These are phyloP conservation scores for Calamus simplicifolius DNA, from an alignment of 176 grass and related monocot genomes.

Conservation along the genomic window DNA sequence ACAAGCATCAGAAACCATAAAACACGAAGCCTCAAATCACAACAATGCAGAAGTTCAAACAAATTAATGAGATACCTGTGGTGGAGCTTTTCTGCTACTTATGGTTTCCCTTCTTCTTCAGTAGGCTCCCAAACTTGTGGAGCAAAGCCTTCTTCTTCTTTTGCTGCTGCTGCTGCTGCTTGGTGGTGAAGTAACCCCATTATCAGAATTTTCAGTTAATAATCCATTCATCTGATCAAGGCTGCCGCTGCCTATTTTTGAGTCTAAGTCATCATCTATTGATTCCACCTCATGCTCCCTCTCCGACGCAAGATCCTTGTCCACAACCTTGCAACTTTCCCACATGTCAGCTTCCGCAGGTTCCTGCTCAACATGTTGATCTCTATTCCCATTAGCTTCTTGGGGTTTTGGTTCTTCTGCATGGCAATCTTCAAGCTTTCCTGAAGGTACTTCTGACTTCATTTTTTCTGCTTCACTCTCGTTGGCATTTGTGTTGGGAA, in stretches of 20 bases:
- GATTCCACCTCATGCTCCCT: slow-evolving; percentile 28
- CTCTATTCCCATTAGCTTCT: slow-evolving; percentile 26
- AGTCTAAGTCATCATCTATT: slow-evolving; percentile 36
- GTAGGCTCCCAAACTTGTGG: slow-evolving; percentile 78
- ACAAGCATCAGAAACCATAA: too few relatives aligned
- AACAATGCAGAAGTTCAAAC: too few relatives aligned
- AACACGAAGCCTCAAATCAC: too few relatives aligned
- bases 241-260: slow-evolving; percentile 30
- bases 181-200: slow-evolving; percentile 29
- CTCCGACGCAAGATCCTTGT: slow-evolving; percentile 48
- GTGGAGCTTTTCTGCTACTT: slow-evolving; percentile 5
- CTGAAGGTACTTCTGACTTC: slow-evolving; percentile 18
- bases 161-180: slow-evolving; percentile 39
- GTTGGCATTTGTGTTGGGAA: slow-evolving; percentile 30
- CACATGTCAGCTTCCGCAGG: slow-evolving; percentile 5
- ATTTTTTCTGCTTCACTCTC: slow-evolving; percentile 25
- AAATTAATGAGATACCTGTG: too few relatives aligned
- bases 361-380: slow-evolving; percentile 15
- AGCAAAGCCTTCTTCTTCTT: slow-evolving; percentile 91
- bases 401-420: slow-evolving; percentile 21
- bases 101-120: slow-evolving; percentile 71
- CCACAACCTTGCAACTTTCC: slow-evolving; percentile 48
- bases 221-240: slow-evolving; percentile 43
- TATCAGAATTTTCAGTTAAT: slow-evolving; percentile 19
- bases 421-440: slow-evolving; percentile 35